Evolutionary conservation across 2,329 filamentous ascomycete species (phyloP), one percentile per base, ranked within the genome.

Genomic region (Trematosphaeria pertusa): DNA sequence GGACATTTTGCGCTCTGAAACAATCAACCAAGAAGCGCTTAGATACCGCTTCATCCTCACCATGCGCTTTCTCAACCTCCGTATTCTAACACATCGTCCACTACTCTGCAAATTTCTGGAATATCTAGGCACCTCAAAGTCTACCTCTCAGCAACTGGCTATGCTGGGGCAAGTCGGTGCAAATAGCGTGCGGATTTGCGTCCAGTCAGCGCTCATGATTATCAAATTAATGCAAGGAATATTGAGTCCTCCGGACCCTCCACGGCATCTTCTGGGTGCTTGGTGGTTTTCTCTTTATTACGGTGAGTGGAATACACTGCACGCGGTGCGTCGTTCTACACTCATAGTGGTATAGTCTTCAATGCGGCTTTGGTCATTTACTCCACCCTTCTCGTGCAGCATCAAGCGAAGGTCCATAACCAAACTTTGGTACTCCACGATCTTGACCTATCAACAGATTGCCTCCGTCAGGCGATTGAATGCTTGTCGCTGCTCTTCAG

Each of bases 211-310:
- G 9, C 63, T 65, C 32, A 54, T 61, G 20, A 73, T 73, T 10
- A 69, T 75, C 32, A 56, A 65, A 17, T 60, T 70, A 15, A 59
- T 69, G 18, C 46, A 59, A 36, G 49, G 48, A 7, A 62, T 68
- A 33, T 48, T 71, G 2, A 37, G 42, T 21, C 51, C 54, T 3
- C 48, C 50, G 2, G 48, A 46, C n/a, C 39, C 50, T 42, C 48
- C 44, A 14, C 37, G 50, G 17, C 50, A 61, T 18, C 49, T 71
- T 2, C 58, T 75, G 3, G 73, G 72, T 2, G 72, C 72, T 5
- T 75, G 73, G 72, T 75, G 72, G 70, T 75, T 73, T 48, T 64
- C 66, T 15, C 54, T 75, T 7, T 75, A 75, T 45, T 75, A 75
- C 48, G 46, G 58, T 56, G 66, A 53, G 48, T 61, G 5, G 5